Base-by-base conservation (phyloP, 2,329 filamentous ascomycete genomes). In the Penicillium sp. region DNA sequence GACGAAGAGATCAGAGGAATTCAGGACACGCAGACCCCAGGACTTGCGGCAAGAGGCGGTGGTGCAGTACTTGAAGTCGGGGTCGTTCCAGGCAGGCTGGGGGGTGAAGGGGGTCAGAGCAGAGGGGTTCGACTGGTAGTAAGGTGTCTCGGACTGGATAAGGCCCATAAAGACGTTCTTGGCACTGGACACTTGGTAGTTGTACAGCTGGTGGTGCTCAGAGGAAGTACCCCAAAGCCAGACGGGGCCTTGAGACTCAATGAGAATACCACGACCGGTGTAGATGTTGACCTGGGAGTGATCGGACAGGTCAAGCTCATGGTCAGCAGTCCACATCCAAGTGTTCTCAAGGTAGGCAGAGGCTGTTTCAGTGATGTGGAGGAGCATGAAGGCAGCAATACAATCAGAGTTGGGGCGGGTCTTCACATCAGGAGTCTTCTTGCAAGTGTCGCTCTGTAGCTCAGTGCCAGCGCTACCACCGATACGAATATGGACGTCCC, bases 401-500 rank as follows among this genome's bases (percentile, higher is more conserved):
- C 91, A 96, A 33, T 84, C 76, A 2, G 81, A 67, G 58, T 89
- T 85, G 59, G 86, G 81, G 3, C 74, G 70, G 46, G 87, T 84
- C 6, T 79, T 81, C 13, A 78, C 74, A 46, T 80, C 78, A 39
- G 88, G 88, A 57, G 86, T 88, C 81, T 95, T 95, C 70, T 82
- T 73, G 77, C 92, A 96, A 50, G 80, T 85, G 70, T 89, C 81
- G 16, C 86, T 87, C 74, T 95, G 89, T 15, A 97, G 82, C 59
- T 89, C 75, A 26, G 92, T 95, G 54, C 93, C 93, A 4, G 88
- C 86, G 49, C 87, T 86, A 41, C 94, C 94, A 64, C 91, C 93
- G 63, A 99, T 84, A 67, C 94, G 90, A 76, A 94, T 87, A 78
- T 99, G 94, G n/a, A 92, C 86, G 66, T 99, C 94, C 89, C 92